Percentiles rank a stretch among this genome's conserved stretches.
phyloP scores from a whole-genome alignment of 2,329 filamentous ascomycete species.

The Beauveria asiatica region DNA sequence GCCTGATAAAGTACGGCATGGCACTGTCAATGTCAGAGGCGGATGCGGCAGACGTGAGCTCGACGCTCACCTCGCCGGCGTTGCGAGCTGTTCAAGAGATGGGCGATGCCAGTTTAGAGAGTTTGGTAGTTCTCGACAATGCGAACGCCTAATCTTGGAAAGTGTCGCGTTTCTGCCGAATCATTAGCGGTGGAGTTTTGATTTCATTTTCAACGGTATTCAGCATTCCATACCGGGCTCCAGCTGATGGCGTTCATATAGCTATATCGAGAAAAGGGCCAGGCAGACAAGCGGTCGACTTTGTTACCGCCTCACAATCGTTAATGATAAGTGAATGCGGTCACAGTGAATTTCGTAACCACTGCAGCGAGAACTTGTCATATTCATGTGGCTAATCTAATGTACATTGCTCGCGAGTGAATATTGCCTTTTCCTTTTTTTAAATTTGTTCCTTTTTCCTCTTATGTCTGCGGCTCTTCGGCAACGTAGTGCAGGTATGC shows the following conservation, averaged over 20 bases:
- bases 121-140: neutral
- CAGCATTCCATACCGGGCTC: neutral
- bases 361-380: neutral
- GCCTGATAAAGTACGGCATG: constrained; percentile 1
- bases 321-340: neutral
- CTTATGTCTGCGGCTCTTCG: constrained; percentile 59
- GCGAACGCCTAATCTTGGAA: neutral
- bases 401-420: constrained; percentile 6
- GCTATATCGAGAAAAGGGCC: neutral
- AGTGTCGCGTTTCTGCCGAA: neutral
- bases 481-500: constrained; percentile 95
- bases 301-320: neutral
- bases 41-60: neutral
- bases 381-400: constrained; percentile 2
- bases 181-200: neutral
- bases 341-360: neutral
- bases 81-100: constrained; percentile 1
- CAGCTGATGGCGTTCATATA: neutral
- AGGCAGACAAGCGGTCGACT: neutral
- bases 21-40: constrained; percentile 4
- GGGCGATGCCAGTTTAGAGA: neutral
- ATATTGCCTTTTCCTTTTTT: neutral
- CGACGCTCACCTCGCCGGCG: constrained; percentile 6
- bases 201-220: neutral
- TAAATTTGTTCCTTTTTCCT: neutral